phyloP scores from a whole-genome alignment of 345 rosid species.

The Citrus sp. region DNA sequence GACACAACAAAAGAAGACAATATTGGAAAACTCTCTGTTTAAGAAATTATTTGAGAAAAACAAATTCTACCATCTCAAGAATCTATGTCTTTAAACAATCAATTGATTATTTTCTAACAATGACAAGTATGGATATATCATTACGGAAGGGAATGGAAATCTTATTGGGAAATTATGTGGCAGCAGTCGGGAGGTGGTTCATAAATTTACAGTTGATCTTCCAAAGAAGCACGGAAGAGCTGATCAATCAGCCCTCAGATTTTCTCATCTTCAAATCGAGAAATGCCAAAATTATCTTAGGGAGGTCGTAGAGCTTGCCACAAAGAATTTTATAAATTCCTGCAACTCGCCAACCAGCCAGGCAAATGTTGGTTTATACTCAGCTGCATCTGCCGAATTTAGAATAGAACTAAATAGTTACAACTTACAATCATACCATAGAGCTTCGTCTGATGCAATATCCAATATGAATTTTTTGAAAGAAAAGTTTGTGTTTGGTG shows the following conservation, averaged over 20 bases:
- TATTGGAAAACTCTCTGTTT: too few relatives aligned
- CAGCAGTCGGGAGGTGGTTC: conserved; percentile 31
- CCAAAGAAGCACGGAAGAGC: conserved; percentile 46
- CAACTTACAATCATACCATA: too few relatives aligned
- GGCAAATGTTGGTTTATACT: conserved; percentile 16
- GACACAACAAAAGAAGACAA: too few relatives aligned
- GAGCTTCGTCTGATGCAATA: too few relatives aligned
- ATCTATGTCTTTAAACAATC: too few relatives aligned
- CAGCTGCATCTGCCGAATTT: conserved; percentile 31
- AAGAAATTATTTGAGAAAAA: too few relatives aligned
- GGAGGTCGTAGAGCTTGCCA: conserved; percentile 37
- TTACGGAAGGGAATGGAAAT: conserved; percentile 36
- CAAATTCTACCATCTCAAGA: too few relatives aligned
- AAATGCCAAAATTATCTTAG: conserved; percentile 39
- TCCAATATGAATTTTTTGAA: too few relatives aligned
- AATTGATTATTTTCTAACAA: too few relatives aligned
- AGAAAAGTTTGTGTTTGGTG: conserved; percentile 18
- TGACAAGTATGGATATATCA: conserved; percentile 25
- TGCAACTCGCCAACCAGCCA: conserved; percentile 6
- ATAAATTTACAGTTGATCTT: conserved; percentile 39
- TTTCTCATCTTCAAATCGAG: conserved; percentile 33
- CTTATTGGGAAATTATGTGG: conserved; percentile 39
- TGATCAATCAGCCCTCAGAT: conserved; percentile 39
- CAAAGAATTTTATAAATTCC: conserved; percentile 26
- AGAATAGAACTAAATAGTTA: conserved; percentile 27